Percentiles rank a stretch among this genome's conserved stretches.
phyloP scores from a whole-genome alignment of 2,329 filamentous ascomycete species.

The Aulographum hederae region DNA sequence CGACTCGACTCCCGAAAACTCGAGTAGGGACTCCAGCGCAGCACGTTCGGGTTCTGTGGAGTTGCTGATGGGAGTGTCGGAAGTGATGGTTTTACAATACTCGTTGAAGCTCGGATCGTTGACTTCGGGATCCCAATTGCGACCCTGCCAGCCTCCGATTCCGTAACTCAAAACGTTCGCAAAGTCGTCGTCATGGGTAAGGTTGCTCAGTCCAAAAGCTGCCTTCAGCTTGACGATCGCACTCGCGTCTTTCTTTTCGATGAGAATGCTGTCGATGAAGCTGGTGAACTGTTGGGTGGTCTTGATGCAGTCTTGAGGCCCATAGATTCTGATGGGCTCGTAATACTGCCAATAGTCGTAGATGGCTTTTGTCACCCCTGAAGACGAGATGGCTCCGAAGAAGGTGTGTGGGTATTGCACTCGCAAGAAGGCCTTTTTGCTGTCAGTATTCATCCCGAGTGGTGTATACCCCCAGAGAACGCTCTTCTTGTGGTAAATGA shows the following conservation, averaged over 20 bases:
- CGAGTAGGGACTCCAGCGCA: conserved; percentile 27
- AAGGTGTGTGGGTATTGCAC: conserved; percentile 62
- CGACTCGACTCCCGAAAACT: conserved; percentile 12
- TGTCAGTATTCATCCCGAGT: background rate
- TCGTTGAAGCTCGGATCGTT: conserved; percentile 29
- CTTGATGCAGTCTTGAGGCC: conserved; percentile 42
- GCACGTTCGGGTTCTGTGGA: conserved; percentile 20
- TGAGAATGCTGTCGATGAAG: conserved; percentile 39
- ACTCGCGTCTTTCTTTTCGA: conserved; percentile 25
- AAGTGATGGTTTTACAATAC: conserved; percentile 39
- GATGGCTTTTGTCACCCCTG: conserved; percentile 60
- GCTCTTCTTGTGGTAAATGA: background rate
- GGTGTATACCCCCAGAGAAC: background rate
- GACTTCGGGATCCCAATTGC: conserved; percentile 41
- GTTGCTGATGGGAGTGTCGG: conserved; percentile 17
- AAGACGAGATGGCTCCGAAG: conserved; percentile 64
- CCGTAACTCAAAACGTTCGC: conserved; percentile 24
- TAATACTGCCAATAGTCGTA: conserved; percentile 56
- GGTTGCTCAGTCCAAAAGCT: conserved; percentile 30
- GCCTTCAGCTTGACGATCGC: conserved; percentile 30
- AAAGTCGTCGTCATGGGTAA: conserved; percentile 35
- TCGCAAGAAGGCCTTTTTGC: conserved; percentile 44
- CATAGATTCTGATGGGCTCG: conserved; percentile 37
- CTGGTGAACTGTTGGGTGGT: conserved; percentile 42
- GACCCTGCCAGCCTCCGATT: conserved; percentile 33